Base-by-base conservation (phyloP, 108 stramenopile genomes). In the Cafeteria roenbergensis region DNA sequence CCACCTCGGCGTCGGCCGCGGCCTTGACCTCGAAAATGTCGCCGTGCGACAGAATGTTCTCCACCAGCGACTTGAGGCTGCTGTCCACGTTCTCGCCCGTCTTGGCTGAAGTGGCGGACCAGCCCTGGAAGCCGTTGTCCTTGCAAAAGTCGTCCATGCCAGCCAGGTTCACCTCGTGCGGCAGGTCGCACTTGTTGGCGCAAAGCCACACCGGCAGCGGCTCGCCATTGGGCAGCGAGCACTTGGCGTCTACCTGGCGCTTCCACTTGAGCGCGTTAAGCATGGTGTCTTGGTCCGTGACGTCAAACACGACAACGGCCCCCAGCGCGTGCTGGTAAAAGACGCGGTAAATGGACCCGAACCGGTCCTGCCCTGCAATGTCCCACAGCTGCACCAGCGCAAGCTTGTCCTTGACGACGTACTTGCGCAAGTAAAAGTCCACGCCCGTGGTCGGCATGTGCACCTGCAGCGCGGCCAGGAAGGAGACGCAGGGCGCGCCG, bases 361-460 rank as follows among this genome's bases (percentile, higher is more conserved):
- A 69, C 50, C 68, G 60, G 63, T 69, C 68, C 36, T 69, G 63
- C 9, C 68, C 68, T 9, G 68, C 68, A 12, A 69, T 26, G 0
- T 64, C 68, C 63, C 68, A 69, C 12, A 69, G 68, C 53, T 69
- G 63, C 21, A 69, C 34, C 1, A 22, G 2, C 17, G 3, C 59
- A 26, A 2, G 8, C n/a, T 32, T 35, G 8, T 2, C n/a, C 20
- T 33, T 34, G 22, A 72, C 68, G 25, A 42, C 32, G n/a, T 73
- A 30, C 65, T 70, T 32, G 33, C 73, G 73, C 37, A 75, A 61
- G 33, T 73, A 62, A 35, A 75, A 75, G 64, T 75, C 74, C 26
- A 75, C 74, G 26, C 74, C 74, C 0, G 73, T 61, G 21, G 74
- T 75, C 6, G 74, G 70, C 50, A 73, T 69, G 48, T 73, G 73